Base-by-base conservation (phyloP, 805 yeast genomes). In the Vanderwaltozyma polyspora region DNA sequence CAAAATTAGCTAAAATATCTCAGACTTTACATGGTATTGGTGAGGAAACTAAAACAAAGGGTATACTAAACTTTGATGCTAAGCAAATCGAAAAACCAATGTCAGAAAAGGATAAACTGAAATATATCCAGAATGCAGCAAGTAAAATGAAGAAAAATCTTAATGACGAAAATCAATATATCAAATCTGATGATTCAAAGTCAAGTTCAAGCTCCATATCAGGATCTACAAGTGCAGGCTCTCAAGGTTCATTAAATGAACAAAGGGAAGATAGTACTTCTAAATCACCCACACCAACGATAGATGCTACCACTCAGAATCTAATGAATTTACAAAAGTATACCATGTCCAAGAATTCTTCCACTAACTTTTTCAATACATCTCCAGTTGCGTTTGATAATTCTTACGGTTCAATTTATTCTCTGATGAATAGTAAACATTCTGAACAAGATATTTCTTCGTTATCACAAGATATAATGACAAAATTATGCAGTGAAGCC, bases 391-490 rank as follows among this genome's bases (percentile, higher is more conserved):
- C 72, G 2, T 55, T 60, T 23, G 61, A 60, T 37, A 57, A 59
- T 35, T 57, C 67, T n/a, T 83, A 78, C 52, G 70, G 78, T 33
- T 63, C 76, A 12, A 60, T 87, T 28, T 91, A 73, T 52, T 72
- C 78, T 19, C 66, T 89, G 38, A 76, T 80, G 22, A 58, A 63
- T 27, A 75, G 78, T 48, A 76, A 77, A 32, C 60, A 83, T 38
- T 68, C 74, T 22, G 67, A 68, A 25, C 79, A 84, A 50, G 89
- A 89, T 52, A 71, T 84, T 36, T 66, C 83, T 2, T 61, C 72
- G 8, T 61, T 91, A 6, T 79, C 91, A 5, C 70, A 69, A 16
- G 73, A 74, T 33, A 64, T 79, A 1, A 68, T 86, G 36, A 68
- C 50, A 68, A 16, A 68, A 72, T 29, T 77, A 79, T 68, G 83